These are phyloP conservation scores for Singerocomus rubriflavus DNA, from an alignment of 1,284 basidiomycete genomes.

Conservation along the genomic window DNA sequence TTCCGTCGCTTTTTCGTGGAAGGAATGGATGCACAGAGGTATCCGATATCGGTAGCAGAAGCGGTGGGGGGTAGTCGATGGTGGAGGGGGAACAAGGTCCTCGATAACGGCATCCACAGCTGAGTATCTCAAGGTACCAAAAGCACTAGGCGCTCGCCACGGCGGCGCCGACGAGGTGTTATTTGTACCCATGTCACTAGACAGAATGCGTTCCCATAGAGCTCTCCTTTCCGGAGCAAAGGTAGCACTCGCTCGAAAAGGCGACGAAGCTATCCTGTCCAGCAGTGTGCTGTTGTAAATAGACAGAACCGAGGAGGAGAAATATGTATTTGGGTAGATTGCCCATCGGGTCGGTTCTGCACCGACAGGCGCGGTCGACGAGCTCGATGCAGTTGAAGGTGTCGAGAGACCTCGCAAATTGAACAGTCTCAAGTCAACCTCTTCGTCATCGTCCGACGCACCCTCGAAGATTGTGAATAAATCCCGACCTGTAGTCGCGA, in stretches of 20 bases:
- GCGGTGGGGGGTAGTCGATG: conserved; percentile 27
- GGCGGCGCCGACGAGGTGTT: conserved; percentile 15
- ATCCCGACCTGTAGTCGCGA: conserved; percentile 22
- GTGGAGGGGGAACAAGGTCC: conserved; percentile 21
- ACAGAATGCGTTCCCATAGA: conserved; percentile 40
- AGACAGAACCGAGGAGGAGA: conserved; percentile 53
- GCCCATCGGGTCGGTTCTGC: conserved; percentile 51
- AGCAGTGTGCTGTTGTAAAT: conserved; percentile 44
- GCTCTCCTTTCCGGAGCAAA: conserved; percentile 38
- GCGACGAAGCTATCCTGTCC: conserved; percentile 29
- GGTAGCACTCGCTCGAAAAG: conserved; percentile 29
- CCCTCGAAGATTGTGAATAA: conserved; percentile 39
- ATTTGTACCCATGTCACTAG: conserved; percentile 8
- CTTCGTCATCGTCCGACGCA: conserved; percentile 33
- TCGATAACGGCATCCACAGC: neutral
- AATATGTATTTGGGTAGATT: conserved; percentile 55
- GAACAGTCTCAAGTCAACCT: conserved; percentile 26
- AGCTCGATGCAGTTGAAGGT: neutral
- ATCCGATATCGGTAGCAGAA: conserved; percentile 15
- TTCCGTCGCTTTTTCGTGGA: conserved; percentile 8
- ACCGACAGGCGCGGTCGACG: neutral
- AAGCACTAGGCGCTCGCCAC: conserved; percentile 24
- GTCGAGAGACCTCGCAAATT: neutral
- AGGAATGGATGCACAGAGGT: conserved; percentile 7
- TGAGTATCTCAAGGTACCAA: conserved; percentile 3